phyloP scores from a whole-genome alignment of 768 basidiomycete genomes.

The Nidula microcarpa region DNA sequence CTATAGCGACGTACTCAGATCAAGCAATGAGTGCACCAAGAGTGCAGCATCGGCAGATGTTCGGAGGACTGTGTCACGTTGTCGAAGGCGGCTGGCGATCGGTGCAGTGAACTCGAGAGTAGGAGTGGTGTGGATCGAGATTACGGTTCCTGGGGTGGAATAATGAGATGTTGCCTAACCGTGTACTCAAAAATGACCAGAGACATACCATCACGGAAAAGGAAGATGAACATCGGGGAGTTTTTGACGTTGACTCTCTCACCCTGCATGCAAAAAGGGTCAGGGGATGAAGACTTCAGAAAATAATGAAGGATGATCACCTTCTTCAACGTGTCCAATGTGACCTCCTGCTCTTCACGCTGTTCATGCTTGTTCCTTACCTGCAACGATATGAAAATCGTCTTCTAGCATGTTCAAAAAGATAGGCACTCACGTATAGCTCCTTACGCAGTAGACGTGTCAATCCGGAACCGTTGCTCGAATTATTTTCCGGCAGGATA shows the following conservation, averaged over 20 bases:
- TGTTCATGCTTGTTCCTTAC: slow-evolving; percentile 9
- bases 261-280: slow-evolving; percentile 32
- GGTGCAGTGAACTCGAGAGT: slow-evolving; percentile 49
- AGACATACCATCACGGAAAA: slow-evolving; percentile 58
- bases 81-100: slow-evolving; percentile 53
- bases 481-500: slow-evolving; percentile 4
- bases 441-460: slow-evolving; percentile 17
- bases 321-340: slow-evolving; percentile 27
- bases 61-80: slow-evolving; percentile 57
- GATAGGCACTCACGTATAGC: slow-evolving; percentile 11
- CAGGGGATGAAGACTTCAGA: slow-evolving; percentile 4
- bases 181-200: neutral
- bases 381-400: slow-evolving; percentile 3
- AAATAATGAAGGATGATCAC: slow-evolving; percentile 7
- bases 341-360: slow-evolving; percentile 18
- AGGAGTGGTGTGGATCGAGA: slow-evolving; percentile 50
- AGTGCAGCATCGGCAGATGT: slow-evolving; percentile 65
- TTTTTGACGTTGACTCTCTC: slow-evolving; percentile 59
- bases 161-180: neutral
- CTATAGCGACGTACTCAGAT: slow-evolving; percentile 36
- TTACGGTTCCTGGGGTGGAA: slow-evolving; percentile 66
- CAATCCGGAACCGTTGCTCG: slow-evolving; percentile 1
- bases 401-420: neutral
- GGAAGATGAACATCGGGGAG: slow-evolving; percentile 63
- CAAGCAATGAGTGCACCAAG: slow-evolving; percentile 66